Conservation (phyloP, 306 rosid genomes). For the Trichosanthes cucumerina region DNA sequence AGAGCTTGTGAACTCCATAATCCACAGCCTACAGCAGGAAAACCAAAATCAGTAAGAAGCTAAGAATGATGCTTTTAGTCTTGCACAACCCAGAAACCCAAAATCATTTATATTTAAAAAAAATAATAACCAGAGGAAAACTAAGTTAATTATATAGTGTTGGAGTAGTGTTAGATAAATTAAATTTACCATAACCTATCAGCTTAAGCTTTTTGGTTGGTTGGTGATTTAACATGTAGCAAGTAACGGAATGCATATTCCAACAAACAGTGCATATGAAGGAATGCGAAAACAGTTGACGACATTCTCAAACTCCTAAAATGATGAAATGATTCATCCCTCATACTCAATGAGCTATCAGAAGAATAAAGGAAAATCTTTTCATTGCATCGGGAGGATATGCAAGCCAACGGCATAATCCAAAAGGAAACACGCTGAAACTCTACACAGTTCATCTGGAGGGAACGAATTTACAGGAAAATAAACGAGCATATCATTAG, state of each 20-base stretch:
- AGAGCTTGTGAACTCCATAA: constrained; percentile 85
- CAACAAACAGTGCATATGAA: neutral
- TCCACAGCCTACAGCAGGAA: constrained; percentile 71
- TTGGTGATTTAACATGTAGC: too few relatives aligned
- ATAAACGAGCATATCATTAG: neutral
- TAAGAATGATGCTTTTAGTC: neutral
- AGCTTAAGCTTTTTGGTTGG: too few relatives aligned
- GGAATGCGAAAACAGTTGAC: neutral
- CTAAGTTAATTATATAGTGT: neutral
- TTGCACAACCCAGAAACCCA: neutral
- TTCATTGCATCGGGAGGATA: neutral
- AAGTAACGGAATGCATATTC: neutral
- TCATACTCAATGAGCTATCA: neutral
- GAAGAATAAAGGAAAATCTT: neutral
- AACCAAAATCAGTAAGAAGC: neutral
- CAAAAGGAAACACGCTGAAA: neutral
- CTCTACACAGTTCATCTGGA: neutral
- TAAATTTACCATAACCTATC: too few relatives aligned
- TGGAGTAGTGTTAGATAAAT: too few relatives aligned
- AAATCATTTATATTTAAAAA: neutral
- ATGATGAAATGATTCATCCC: neutral
- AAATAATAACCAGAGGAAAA: neutral
- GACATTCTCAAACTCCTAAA: neutral
- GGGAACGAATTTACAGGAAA: neutral
- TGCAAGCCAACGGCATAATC: neutral